Evolutionary conservation across 2,329 filamentous ascomycete species (phyloP), one percentile per base, ranked within the genome.

Genomic region (Xylaria digitata): DNA sequence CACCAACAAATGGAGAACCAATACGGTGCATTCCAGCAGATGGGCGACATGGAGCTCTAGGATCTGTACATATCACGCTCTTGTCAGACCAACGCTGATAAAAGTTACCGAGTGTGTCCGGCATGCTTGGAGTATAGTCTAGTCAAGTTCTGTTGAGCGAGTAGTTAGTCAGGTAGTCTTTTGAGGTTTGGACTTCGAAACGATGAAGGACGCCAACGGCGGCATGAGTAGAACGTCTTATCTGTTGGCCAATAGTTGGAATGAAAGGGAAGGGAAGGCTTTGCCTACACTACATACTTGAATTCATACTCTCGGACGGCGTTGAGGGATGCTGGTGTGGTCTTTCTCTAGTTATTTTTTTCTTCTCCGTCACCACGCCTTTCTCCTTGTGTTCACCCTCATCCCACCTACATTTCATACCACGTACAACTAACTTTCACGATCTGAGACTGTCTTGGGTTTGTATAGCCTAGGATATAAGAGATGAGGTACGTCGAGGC

Each of bases 1-100:
- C 79, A 80, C 62, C 84, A 85, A 73, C 83, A 86, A 76, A 90
- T 92, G 89, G 89, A 90, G 74, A 84, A 90, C 70, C 88, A 90
- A 76, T 92, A 92, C 71, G 90, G 89, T 0, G 84, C 86, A 23
- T 87, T 85, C 71, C 85, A 87, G 73, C 84, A 87, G 67, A 76
- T 74, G 71, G 74, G 71, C 11, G 69, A 69, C 5, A 77, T 77
- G 76, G 75, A 78, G 30, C 57, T 76, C 30, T 70, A 62, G 30
- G 45, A 6, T 40, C 6, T 65, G 56, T 62, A 67, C n/a, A 61
- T 63, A 57, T 40, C 17, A 43, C 32, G 17, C 43, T 56, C 50
- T 59, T 54, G 48, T 42, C 57, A 49, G 37, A 40, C 49, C 15
- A 58, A 49, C 43, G 6, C 63, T 19, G 45, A 46, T 53, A 6